Percentiles rank a stretch among this genome's conserved stretches.
phyloP scores from a whole-genome alignment of 2,329 filamentous ascomycete species.

The Botrytis medusae region DNA sequence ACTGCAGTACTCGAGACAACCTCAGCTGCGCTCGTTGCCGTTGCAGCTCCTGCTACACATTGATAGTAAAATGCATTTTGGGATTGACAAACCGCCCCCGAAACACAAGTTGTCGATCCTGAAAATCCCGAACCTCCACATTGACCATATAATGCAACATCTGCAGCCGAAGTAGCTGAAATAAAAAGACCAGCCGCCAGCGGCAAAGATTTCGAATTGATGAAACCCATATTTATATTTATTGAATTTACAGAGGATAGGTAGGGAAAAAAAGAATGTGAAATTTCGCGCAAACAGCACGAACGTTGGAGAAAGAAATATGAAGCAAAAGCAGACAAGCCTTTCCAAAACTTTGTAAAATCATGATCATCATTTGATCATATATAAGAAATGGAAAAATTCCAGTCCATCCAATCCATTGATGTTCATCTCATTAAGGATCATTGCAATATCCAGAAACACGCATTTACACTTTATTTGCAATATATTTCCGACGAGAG shows the following conservation, averaged over 20 bases:
- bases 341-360: background rate
- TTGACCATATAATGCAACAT: slow-evolving; percentile 23
- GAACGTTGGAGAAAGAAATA: background rate
- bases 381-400: background rate
- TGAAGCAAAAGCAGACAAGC: background rate
- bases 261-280: background rate
- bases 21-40: background rate
- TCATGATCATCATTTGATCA: background rate
- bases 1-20: background rate
- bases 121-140: slow-evolving; percentile 38
- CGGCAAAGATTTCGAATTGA: background rate
- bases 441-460: background rate
- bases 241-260: background rate
- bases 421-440: background rate
- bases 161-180: background rate
- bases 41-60: slow-evolving; percentile 3
- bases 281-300: background rate
- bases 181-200: slow-evolving; percentile 7
- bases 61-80: slow-evolving; percentile 17
- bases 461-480: background rate
- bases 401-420: background rate
- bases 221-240: background rate
- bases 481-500: background rate
- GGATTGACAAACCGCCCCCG: slow-evolving; percentile 27
- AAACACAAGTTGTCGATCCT: slow-evolving; percentile 37